Conservation (phyloP, 2,329 filamentous ascomycete species). For the Myriangium duriaei region DNA sequence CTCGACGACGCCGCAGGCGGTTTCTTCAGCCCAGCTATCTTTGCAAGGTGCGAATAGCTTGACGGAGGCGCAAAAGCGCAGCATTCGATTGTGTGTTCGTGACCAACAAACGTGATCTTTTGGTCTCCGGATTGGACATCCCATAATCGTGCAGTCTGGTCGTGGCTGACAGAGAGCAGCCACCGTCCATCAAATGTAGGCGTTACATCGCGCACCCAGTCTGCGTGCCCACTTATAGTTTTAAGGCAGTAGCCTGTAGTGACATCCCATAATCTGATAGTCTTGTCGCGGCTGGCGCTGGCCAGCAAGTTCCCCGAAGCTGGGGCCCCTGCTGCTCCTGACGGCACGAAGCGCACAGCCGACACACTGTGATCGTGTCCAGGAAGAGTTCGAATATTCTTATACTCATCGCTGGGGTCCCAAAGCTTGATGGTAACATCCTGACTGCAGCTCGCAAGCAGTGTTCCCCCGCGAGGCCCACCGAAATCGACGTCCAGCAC, state of each 20-base stretch:
- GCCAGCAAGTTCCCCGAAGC: conserved; percentile 76
- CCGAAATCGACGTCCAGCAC: conserved; percentile 86
- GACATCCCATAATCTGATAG: conserved; percentile 81
- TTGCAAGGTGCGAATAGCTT: conserved; percentile 63
- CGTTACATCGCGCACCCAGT: conserved; percentile 82
- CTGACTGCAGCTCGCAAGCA: conserved; percentile 73
- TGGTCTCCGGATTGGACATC: conserved; percentile 64
- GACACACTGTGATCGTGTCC: conserved; percentile 90
- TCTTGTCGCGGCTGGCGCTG: conserved; percentile 73
- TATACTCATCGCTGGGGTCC: conserved; percentile 87
- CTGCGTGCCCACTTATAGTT: conserved; percentile 73
- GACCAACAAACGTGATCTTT: conserved; percentile 69
- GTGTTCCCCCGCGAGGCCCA: conserved; percentile 63
- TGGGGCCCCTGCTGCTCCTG: conserved; percentile 63
- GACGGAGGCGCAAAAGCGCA: conserved; percentile 73
- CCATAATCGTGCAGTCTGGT: conserved; percentile 74
- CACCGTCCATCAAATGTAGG: conserved; percentile 74
- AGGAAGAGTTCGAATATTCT: conserved; percentile 81
- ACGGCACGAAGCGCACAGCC: conserved; percentile 77
- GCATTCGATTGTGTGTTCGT: conserved; percentile 78
- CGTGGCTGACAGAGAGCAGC: conserved; percentile 70
- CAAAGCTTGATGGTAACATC: conserved; percentile 91
- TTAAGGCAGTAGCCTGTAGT: conserved; percentile 86
- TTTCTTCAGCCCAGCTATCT: conserved; percentile 72
- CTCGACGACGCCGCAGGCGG: conserved; percentile 59